phyloP scores from a whole-genome alignment of 2,329 filamentous ascomycete genomes.

The Nothopassalora personata region DNA sequence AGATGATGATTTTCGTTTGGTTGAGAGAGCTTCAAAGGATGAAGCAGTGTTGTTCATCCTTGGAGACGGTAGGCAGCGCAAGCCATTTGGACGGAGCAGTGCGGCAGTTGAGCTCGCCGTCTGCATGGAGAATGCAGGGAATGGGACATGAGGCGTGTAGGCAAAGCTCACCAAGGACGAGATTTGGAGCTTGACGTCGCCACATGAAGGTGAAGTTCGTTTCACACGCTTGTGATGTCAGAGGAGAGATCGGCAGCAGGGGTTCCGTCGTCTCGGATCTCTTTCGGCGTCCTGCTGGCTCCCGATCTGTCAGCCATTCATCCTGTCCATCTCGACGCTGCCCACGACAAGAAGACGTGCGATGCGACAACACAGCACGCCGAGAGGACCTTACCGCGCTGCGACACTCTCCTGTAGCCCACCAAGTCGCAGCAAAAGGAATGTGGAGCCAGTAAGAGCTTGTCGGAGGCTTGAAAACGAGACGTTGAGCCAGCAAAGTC shows the following conservation, averaged over 20 bases:
- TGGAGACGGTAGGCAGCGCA: not conserved
- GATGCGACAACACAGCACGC: not conserved
- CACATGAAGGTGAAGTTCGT: not conserved
- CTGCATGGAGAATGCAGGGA: not conserved
- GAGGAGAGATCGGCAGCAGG: not conserved
- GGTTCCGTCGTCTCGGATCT: no score
- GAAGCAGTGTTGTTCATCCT: not conserved
- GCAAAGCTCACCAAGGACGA: not conserved
- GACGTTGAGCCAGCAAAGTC: not conserved
- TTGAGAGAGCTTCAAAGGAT: not conserved
- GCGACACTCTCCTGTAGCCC: not conserved
- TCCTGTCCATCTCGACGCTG: not conserved
- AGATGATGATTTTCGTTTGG: not conserved
- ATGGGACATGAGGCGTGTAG: not conserved
- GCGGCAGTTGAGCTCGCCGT: not conserved
- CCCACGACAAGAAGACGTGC: not conserved
- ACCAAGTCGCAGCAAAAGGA: not conserved
- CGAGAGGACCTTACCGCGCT: not conserved
- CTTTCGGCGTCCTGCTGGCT: not conserved
- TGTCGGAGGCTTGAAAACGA: not conserved
- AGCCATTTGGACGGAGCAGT: not conserved
- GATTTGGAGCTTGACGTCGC: not conserved
- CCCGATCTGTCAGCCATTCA: not conserved
- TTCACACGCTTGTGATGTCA: not conserved
- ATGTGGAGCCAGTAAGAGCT: not conserved